phyloP scores from a whole-genome alignment of 1,284 basidiomycete genomes.

The Marasmius sp. region DNA sequence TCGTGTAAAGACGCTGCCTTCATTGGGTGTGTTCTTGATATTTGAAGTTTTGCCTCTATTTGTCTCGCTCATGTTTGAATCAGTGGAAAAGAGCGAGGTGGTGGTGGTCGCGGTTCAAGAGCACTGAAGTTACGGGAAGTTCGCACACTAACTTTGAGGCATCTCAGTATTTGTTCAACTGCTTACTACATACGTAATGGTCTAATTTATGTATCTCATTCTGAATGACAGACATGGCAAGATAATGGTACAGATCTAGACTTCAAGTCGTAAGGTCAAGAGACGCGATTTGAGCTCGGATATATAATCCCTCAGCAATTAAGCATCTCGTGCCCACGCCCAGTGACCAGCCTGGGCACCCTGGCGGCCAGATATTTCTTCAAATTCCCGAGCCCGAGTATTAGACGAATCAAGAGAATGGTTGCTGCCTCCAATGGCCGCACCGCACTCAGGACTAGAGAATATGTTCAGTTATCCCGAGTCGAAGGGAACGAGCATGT shows the following conservation, averaged over 20 bases:
- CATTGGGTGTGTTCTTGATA: neutral
- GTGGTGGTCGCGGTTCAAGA: neutral
- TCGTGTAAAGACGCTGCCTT: slow-evolving; percentile 4
- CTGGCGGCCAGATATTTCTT: slow-evolving; percentile 32
- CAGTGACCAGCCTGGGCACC: slow-evolving; percentile 17
- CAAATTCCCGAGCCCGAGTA: slow-evolving; percentile 42
- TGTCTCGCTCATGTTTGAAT: neutral
- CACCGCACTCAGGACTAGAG: slow-evolving; percentile 51
- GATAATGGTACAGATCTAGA: no score
- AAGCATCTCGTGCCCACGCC: slow-evolving; percentile 17
- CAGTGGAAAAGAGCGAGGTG: neutral
- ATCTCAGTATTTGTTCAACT: no score
- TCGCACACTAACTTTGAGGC: no score
- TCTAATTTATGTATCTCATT: no score
- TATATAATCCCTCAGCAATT: no score
- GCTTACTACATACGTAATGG: no score
- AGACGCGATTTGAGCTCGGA: no score
- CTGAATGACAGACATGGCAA: no score
- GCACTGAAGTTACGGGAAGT: neutral
- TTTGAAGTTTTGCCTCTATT: neutral
- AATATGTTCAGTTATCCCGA: neutral
- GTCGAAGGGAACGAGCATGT: neutral
- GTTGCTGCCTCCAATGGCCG: slow-evolving; percentile 44
- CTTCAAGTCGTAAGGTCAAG: no score
- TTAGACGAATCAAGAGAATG: slow-evolving; percentile 46